These are phyloP conservation scores for Clonostachys chloroleuca DNA, from an alignment of 2,329 filamentous ascomycete species.

Conservation along the genomic window DNA sequence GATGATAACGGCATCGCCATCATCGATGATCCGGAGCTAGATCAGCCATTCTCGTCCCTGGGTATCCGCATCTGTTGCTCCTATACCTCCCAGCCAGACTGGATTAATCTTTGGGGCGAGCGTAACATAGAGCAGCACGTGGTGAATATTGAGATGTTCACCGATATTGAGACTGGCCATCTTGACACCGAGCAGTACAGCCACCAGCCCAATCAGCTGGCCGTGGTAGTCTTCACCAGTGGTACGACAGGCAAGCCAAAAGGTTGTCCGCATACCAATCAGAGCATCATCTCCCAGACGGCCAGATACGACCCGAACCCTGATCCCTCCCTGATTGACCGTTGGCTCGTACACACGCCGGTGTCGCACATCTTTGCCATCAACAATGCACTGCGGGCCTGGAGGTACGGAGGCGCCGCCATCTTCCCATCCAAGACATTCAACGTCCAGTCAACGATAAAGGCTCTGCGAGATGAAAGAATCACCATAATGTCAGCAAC, in stretches of 20 bases:
- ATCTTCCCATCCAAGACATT: constrained; percentile 28
- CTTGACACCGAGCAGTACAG: background rate
- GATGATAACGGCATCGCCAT: constrained; percentile 12
- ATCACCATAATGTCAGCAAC: constrained; percentile 34
- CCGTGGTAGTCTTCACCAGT: constrained; percentile 40
- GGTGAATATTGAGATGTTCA: background rate
- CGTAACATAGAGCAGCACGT: constrained; percentile 2
- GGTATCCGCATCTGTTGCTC: constrained; percentile 16
- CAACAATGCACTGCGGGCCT: constrained; percentile 29
- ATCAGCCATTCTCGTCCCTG: background rate
- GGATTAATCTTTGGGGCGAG: constrained; percentile 8
- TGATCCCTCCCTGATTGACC: constrained; percentile 15
- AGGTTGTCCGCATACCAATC: constrained; percentile 33
- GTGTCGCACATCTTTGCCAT: constrained; percentile 30
- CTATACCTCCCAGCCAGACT: constrained; percentile 6
- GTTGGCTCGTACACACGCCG: constrained; percentile 31
- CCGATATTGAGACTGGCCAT: background rate
- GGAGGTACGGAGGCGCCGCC: constrained; percentile 23
- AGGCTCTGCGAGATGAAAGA: constrained; percentile 20
- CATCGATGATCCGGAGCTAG: constrained; percentile 7
- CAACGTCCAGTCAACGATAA: constrained; percentile 21
- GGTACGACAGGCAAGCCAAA: constrained; percentile 44
- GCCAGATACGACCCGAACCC: constrained; percentile 27
- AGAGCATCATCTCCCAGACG: constrained; percentile 29
- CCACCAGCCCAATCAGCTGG: background rate